Percentiles rank a stretch among this genome's conserved stretches.
Evolutionary conservation across 73 alveolate genomes (phyloP).

Genomic region (Paramecium tetraurelia): DNA sequence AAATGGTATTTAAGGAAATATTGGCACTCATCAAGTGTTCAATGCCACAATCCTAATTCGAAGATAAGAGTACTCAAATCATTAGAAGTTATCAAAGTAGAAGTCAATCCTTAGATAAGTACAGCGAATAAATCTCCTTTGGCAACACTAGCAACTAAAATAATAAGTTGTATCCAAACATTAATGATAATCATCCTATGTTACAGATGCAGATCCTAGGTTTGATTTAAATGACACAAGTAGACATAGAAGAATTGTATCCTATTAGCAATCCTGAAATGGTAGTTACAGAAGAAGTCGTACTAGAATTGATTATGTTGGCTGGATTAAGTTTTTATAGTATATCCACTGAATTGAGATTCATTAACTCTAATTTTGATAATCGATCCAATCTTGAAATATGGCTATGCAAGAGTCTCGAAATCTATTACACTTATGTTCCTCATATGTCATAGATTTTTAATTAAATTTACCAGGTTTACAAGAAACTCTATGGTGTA

Average conservation of each 20-base stretch:
- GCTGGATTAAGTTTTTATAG: constrained; percentile 52
- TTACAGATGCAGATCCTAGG: constrained; percentile 1
- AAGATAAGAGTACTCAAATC: background rate
- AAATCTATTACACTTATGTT: constrained; percentile 34
- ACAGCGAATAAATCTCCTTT: background rate
- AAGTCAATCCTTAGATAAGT: constrained; percentile 23
- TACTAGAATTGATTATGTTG: constrained; percentile 24
- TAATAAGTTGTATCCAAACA: background rate
- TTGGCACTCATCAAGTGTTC: background rate
- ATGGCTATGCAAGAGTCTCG: constrained; percentile 41
- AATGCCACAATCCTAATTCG: background rate
- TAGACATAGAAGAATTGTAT: constrained; percentile 22
- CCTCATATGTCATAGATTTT: constrained; percentile 30
- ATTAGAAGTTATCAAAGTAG: background rate
- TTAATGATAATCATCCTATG: constrained; percentile 25
- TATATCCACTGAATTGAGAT: constrained; percentile 27
- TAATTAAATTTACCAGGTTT: constrained; percentile 24
- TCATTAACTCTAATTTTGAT: constrained; percentile 24
- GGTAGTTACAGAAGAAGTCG: constrained; percentile 39
- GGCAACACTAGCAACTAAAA: no score
- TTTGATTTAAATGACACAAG: background rate
- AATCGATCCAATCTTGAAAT: background rate
- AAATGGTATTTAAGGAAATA: background rate
- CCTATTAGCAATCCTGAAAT: constrained; percentile 27
- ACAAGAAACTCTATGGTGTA: constrained; percentile 37